Conservation (phyloP, 106 monocot genomes). For the Xerophyta viscosa region DNA sequence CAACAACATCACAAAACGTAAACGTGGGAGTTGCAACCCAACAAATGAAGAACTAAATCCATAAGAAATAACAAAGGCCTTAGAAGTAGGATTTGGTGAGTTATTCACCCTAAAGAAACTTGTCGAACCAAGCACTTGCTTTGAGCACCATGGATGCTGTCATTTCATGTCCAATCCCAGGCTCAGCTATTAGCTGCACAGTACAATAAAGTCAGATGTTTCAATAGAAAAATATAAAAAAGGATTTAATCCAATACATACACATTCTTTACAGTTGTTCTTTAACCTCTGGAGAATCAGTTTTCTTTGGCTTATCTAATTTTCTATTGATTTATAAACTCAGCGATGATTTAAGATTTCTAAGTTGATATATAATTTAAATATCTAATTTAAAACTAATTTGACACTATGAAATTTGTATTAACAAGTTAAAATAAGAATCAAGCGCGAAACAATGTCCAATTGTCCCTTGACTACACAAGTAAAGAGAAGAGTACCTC, state of each 20-base stretch:
- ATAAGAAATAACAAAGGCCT: too few species aligned
- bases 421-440: too few species aligned
- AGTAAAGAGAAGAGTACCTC: slow-evolving; percentile 27
- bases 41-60: too few species aligned
- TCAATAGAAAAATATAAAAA: too few species aligned
- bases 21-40: too few species aligned
- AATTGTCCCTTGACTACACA: neutral
- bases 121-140: slow-evolving; percentile 84
- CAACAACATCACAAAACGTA: too few species aligned
- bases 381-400: too few species aligned
- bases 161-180: slow-evolving; percentile 73
- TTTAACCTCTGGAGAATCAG: neutral
- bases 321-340: neutral
- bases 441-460: too few species aligned
- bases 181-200: slow-evolving; percentile 66
- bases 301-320: neutral
- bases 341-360: too few species aligned
- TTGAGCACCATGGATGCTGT: slow-evolving; percentile 75
- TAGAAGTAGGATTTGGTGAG: neutral
- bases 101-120: slow-evolving; percentile 33
- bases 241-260: too few species aligned
- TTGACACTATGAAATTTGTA: too few species aligned
- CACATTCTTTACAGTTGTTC: neutral
- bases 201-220: neutral
- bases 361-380: too few species aligned